These are phyloP conservation scores for Cucumis hystrix DNA, from an alignment of 306 rosid species.

Conservation along the genomic window DNA sequence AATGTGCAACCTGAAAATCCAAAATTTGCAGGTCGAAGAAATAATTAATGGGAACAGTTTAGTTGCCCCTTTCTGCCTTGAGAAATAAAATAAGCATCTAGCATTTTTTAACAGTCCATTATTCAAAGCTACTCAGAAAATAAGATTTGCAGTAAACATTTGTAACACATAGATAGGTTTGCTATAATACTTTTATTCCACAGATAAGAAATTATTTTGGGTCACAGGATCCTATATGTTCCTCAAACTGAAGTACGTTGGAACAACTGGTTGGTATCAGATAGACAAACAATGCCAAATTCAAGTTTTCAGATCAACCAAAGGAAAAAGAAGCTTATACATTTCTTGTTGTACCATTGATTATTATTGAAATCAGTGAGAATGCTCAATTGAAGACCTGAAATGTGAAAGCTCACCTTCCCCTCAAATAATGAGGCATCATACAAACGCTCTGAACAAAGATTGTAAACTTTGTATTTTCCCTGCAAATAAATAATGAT, in stretches of 20 bases:
- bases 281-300: neutral
- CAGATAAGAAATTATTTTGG: neutral
- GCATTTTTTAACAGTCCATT: neutral
- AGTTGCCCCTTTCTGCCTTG: neutral
- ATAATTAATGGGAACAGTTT: neutral
- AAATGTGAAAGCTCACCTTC: conserved; percentile 41
- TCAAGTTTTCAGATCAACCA: conserved; percentile 2
- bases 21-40: conserved; percentile 11
- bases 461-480: conserved; percentile 90
- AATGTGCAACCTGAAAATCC: conserved; percentile 70
- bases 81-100: conserved; percentile 10
- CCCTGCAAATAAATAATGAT: conserved; percentile 39
- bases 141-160: neutral
- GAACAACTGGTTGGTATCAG: neutral
- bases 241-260: neutral
- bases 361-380: neutral
- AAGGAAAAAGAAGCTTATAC: neutral
- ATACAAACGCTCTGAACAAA: conserved; percentile 92
- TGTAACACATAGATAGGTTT: neutral
- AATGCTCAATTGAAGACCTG: neutral
- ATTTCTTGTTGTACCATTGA: neutral
- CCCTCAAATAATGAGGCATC: conserved; percentile 87
- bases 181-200: neutral
- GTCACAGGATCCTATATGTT: neutral
- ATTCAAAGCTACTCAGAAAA: neutral